These are phyloP conservation scores for Vicia faba DNA, from an alignment of 306 rosid species.

Conservation along the genomic window DNA sequence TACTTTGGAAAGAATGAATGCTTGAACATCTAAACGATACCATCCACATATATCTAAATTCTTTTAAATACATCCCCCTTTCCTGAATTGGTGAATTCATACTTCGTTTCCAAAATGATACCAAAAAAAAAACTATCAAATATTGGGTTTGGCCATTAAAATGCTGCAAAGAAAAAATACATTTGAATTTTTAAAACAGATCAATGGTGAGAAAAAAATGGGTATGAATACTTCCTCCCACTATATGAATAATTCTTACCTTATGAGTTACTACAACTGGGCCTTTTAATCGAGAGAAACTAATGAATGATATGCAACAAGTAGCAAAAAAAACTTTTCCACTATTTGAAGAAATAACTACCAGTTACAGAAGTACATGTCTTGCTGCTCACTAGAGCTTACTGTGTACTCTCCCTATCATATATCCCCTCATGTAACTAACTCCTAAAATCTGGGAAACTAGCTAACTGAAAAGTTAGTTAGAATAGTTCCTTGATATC, in stretches of 20 bases:
- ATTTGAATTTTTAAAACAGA: constrained; percentile 19
- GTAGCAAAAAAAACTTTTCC: constrained; percentile 23
- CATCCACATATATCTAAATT: background rate
- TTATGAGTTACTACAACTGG: background rate
- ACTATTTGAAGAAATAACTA: constrained; percentile 27
- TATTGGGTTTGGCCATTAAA: constrained; percentile 29
- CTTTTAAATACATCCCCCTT: constrained; percentile 14
- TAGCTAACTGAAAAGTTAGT: too few relatives aligned
- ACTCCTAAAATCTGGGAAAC: background rate
- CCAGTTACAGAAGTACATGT: background rate
- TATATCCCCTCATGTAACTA: background rate
- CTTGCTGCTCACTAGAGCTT: background rate
- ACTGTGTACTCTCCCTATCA: background rate
- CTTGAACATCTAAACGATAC: constrained; percentile 30
- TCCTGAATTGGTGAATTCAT: constrained; percentile 11
- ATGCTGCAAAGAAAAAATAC: constrained; percentile 9
- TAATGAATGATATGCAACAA: constrained; percentile 4
- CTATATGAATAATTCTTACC: constrained; percentile 11
- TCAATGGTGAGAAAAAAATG: constrained; percentile 3
- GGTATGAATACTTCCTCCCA: constrained; percentile 11
- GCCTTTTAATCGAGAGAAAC: constrained; percentile 11
- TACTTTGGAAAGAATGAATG: constrained; percentile 16
- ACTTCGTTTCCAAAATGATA: constrained; percentile 8
- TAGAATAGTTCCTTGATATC: too few relatives aligned
- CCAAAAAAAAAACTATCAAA: constrained; percentile 3